These are phyloP conservation scores for Pyrenochaeta sp. DNA, from an alignment of 2,329 filamentous ascomycete species.

Conservation along the genomic window DNA sequence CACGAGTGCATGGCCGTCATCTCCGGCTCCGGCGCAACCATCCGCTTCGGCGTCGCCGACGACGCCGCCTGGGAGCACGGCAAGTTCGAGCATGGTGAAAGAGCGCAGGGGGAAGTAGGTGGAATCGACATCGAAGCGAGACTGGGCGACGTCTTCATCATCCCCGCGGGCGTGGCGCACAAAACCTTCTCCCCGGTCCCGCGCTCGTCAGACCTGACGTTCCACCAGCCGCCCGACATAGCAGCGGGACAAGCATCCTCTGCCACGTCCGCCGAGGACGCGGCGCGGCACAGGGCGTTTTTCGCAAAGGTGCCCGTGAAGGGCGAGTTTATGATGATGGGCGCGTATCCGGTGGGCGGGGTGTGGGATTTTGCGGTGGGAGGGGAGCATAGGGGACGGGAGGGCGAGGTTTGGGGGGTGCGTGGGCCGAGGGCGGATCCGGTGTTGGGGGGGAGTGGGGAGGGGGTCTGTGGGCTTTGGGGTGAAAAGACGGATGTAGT, in stretches of 20 bases:
- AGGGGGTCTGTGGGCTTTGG: slow-evolving; percentile 51
- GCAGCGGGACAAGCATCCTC: slow-evolving; percentile 19
- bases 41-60: slow-evolving; percentile 64
- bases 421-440: slow-evolving; percentile 57
- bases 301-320: slow-evolving; percentile 47
- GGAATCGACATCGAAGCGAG: slow-evolving; percentile 59
- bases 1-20: slow-evolving; percentile 68
- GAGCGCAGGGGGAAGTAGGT: slow-evolving; percentile 55
- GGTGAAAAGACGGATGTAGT: not conserved
- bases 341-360: slow-evolving; percentile 60
- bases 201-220: slow-evolving; percentile 40
- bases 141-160: slow-evolving; percentile 65
- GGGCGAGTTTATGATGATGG: slow-evolving; percentile 63
- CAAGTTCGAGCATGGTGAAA: slow-evolving; percentile 45
- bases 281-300: slow-evolving; percentile 43
- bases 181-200: slow-evolving; percentile 60
- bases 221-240: slow-evolving; percentile 55
- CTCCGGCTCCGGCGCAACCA: slow-evolving; percentile 58
- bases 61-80: slow-evolving; percentile 26
- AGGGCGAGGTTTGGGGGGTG: slow-evolving; percentile 56
- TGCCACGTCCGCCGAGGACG: slow-evolving; percentile 31
- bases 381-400: slow-evolving; percentile 53
- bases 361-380: slow-evolving; percentile 61
- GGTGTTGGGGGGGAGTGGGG: slow-evolving; percentile 51
- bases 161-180: slow-evolving; percentile 64